Evolutionary conservation across 495 filamentous ascomycete species (phyloP).

Genomic region (Aspergillus taichungensis): DNA sequence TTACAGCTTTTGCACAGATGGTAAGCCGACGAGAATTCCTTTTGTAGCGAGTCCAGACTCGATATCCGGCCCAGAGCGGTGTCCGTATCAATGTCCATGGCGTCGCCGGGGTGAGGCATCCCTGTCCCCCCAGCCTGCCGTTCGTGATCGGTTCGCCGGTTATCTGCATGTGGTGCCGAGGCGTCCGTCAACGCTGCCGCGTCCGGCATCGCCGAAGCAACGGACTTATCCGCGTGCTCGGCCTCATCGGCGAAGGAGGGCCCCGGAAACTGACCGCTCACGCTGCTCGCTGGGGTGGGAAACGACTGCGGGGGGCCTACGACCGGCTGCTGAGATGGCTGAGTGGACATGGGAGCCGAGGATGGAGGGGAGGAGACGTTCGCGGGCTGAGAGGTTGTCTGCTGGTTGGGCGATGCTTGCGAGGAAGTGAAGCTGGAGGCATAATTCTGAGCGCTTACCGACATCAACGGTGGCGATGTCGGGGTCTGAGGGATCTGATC

Average conservation of each 20-base stretch:
- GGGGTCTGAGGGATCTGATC: slow-evolving; percentile 37
- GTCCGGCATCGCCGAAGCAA: slow-evolving; percentile 16
- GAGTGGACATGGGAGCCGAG: slow-evolving; percentile 39
- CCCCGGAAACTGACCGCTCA: slow-evolving; percentile 26
- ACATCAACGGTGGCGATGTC: slow-evolving; percentile 46
- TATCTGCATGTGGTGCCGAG: slow-evolving; percentile 17
- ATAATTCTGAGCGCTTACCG: slow-evolving; percentile 42
- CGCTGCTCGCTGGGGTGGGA: slow-evolving; percentile 39
- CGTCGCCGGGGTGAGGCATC: slow-evolving; percentile 15
- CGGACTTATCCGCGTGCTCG: slow-evolving; percentile 24
- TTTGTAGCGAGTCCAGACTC: slow-evolving; percentile 37
- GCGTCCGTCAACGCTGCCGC: slow-evolving; percentile 11
- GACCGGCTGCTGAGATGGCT: slow-evolving; percentile 35
- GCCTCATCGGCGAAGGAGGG: slow-evolving; percentile 24
- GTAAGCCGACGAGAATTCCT: slow-evolving; percentile 38
- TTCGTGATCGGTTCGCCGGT: slow-evolving; percentile 33
- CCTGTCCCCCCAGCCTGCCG: slow-evolving; percentile 14
- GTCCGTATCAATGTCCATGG: slow-evolving; percentile 34
- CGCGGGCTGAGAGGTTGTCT: slow-evolving; percentile 31
- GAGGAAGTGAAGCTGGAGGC: slow-evolving; percentile 37
- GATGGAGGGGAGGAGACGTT: slow-evolving; percentile 37
- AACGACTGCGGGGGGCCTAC: slow-evolving; percentile 37
- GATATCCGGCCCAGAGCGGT: slow-evolving; percentile 10
- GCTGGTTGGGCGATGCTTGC: slow-evolving; percentile 36
- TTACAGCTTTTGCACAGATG: slow-evolving; percentile 46